These are phyloP conservation scores for Globisporangium yorkense DNA, from an alignment of 352 stramenopile genomes.

Conservation along the genomic window DNA sequence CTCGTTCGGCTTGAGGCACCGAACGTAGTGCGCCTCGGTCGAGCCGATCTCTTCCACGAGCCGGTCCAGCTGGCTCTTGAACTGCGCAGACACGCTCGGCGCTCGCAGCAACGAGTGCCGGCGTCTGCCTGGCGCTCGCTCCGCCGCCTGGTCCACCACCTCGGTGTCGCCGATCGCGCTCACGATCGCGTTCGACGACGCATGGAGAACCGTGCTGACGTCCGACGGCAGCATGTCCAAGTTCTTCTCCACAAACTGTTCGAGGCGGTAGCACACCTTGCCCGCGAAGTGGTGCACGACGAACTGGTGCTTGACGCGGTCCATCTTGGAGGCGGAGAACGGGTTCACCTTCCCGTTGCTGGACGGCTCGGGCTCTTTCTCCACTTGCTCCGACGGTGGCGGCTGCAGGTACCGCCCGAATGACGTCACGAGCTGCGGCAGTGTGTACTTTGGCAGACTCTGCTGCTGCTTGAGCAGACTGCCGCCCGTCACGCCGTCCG, in stretches of 20 bases:
- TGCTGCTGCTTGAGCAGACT: conserved; percentile 25
- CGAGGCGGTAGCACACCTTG: conserved; percentile 64
- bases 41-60: conserved; percentile 93
- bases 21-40: conserved; percentile 97
- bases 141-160: conserved; percentile 26
- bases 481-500: conserved; percentile 17
- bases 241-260: conserved; percentile 86
- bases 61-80: conserved; percentile 90
- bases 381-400: conserved; percentile 20
- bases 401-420: conserved; percentile 69
- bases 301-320: conserved; percentile 78
- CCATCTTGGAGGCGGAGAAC: conserved; percentile 81
- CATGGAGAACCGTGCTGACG: conserved; percentile 40
- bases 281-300: conserved; percentile 81
- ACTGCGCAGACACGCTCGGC: conserved; percentile 87
- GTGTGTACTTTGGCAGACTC: conserved; percentile 35
- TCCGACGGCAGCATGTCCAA: conserved; percentile 72
- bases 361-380: conserved; percentile 24
- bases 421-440: conserved; percentile 56
- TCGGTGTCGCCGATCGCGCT: conserved; percentile 46
- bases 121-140: conserved; percentile 21
- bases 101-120: conserved; percentile 52
- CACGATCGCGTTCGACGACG: conserved; percentile 64
- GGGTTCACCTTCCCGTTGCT: conserved; percentile 30
- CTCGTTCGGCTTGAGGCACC: conserved; percentile 99